Base-by-base conservation (phyloP, 768 basidiomycete genomes). In the Auricularia sp. region DNA sequence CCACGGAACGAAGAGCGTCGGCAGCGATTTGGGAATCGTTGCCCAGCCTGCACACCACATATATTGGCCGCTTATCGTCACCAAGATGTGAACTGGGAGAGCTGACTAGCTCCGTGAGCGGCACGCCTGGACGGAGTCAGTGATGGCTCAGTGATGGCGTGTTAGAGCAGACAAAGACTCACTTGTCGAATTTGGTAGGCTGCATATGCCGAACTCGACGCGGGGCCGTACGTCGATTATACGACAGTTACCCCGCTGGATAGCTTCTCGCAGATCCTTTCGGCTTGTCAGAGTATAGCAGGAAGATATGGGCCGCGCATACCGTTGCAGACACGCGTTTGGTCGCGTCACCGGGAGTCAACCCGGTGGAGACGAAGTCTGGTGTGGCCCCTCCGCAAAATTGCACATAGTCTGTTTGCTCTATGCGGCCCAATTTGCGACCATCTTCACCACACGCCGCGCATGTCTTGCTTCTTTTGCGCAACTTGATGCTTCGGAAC, bases 11-110 rank as follows among this genome's bases (percentile, higher is more conserved):
- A 21, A 92, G 70, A 4, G 86, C 85, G 42, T 85, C 79, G 0
- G 86, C 94, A 36, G 94, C 96, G 21, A 92, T 82, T 73, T 93
- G 91, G 1, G 93, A 96, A 73, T 98, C 96, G 71, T 98, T 98
- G 3, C 96, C 95, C 24, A 93, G 78, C 36, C 92, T 82, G 75
- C 95, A 98, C 34, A 97, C 75, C 18, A 97, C 77, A 66, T 85
- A 85, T 5, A 78, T 77, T 3, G 74, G 68, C 18, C 72, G 59
- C 63, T 66, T 2, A 62, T 39, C 13, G 3, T 67, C 45, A 5
- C 77, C 70, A n/a, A 85, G 62, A 63, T 78, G 73, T 1, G 74
- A 69, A n/a, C 73, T 67, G 0, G 92, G 94, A 64, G 86, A 77
- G 2, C 83, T 81, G 1, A 89, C 77, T 2, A 95, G 77, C 51